These are phyloP conservation scores for Apiotrichum sp. DNA, from an alignment of 1,284 basidiomycete genomes.

Conservation along the genomic window DNA sequence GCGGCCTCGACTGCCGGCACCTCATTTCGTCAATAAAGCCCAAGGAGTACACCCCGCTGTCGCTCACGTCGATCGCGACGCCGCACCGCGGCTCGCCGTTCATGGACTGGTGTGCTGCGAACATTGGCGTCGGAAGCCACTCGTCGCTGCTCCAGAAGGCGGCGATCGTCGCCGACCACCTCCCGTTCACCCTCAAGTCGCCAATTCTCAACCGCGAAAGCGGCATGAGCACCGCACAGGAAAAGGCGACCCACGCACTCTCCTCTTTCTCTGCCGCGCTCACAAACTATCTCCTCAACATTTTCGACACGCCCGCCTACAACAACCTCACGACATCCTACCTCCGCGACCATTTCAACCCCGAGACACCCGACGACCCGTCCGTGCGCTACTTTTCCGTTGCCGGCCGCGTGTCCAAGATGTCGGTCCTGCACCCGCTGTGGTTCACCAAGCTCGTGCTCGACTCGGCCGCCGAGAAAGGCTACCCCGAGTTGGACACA, in stretches of 20 bases:
- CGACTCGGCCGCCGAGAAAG: slow-evolving; percentile 57
- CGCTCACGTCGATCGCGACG: slow-evolving; percentile 83
- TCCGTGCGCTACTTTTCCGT: slow-evolving; percentile 87
- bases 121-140: slow-evolving; percentile 69
- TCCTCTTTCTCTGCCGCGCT: slow-evolving; percentile 48
- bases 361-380: slow-evolving; percentile 74
- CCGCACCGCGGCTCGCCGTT: slow-evolving; percentile 95
- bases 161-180: slow-evolving; percentile 24
- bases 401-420: slow-evolving; percentile 65
- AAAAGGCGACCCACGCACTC: slow-evolving; percentile 18
- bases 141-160: slow-evolving; percentile 18
- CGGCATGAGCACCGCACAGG: slow-evolving; percentile 8
- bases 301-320: slow-evolving; percentile 96
- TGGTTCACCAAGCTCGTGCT: slow-evolving; percentile 94
- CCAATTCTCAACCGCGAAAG: slow-evolving; percentile 46
- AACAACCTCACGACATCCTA: slow-evolving; percentile 86
- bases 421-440: slow-evolving; percentile 82
- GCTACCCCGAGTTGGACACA: slow-evolving; percentile 56
- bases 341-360: slow-evolving; percentile 84
- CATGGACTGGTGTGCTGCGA: slow-evolving; percentile 97
- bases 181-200: slow-evolving; percentile 51
- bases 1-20: slow-evolving; percentile 83
- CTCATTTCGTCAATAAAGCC: slow-evolving; percentile 82
- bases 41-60: slow-evolving; percentile 74
- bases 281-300: slow-evolving; percentile 78